Base-by-base conservation (phyloP, 306 rosid genomes). In the Dryas drummondii region DNA sequence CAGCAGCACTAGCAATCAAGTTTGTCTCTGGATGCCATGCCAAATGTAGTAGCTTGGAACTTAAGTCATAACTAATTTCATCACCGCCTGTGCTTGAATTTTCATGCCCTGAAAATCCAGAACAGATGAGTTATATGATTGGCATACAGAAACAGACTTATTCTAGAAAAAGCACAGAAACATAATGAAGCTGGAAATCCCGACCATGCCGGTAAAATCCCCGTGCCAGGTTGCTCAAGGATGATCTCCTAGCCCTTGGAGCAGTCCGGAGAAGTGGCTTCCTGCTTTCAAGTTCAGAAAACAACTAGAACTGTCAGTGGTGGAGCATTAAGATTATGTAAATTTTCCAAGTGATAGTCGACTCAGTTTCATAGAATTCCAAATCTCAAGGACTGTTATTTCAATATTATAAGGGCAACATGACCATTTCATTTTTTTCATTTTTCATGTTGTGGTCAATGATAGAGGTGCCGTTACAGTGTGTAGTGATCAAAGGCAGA, bases 21-120 rank as follows among this genome's bases (percentile, higher is more conserved):
- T 88, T 78, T 68, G 68, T 76, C 59, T 85, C 79, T 47, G 97
- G 93, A 84, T 87, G 89, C 91, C 93, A 88, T 58, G 90, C 90
- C 57, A 87, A 66, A 72, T 77, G 90, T 41, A 87, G 75, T 45
- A 91, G 76, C 87, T 73, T 85, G 57, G 89, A 76, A 77, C 32
- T 75, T 12, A 81, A 45, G 79, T 85, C 75, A 46, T 67, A 76
- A 40, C 85, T 51, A 2, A 62, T 47, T 48, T 80, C 88, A 11
- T 67, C 84, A 49, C 64, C 1, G 6, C 64, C 76, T 0, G 79
- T 70, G 72, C 70, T 76, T 67, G 89, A 73, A 67, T 82, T 73
- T 63, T 80, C 83, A 67, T 66, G 74, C 66, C 81, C 93, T 91
- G 85, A 57, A 76, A 80, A 75, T 47, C 56, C 47, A 75, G 59